A percentile compares a stretch with the other conserved stretches of the same genome.
These are phyloP conservation scores for Cryptosporidium viatorum DNA, from an alignment of 169 alveolate species.

Conservation along the genomic window DNA sequence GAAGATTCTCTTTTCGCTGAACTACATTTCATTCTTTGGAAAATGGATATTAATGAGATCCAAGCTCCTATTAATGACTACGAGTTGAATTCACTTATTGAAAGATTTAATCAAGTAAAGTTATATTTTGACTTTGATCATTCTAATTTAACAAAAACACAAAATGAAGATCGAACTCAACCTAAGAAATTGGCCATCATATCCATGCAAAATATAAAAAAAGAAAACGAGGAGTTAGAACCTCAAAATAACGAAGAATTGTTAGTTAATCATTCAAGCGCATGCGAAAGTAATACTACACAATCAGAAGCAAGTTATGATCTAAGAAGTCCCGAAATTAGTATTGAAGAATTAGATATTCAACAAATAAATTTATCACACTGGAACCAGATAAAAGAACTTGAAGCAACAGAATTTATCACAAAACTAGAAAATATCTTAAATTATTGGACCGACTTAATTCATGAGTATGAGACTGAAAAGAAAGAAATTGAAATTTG, in stretches of 20 bases:
- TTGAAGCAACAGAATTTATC: conserved; percentile 21
- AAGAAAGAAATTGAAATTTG: conserved; percentile 21
- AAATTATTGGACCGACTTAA: conserved; percentile 21
- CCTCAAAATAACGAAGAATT: neutral
- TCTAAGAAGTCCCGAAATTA: conserved; percentile 10
- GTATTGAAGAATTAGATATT: conserved; percentile 9
- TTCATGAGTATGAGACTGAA: neutral
- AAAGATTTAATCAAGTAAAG: neutral
- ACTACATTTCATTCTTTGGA: conserved; percentile 43
- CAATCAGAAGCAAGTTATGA: neutral
- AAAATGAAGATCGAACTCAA: neutral
- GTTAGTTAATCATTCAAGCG: neutral
- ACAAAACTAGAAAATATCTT: conserved; percentile 33
- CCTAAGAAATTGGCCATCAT: neutral
- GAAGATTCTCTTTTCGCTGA: conserved; percentile 55
- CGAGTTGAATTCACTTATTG: conserved; percentile 8
- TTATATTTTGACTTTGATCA: neutral
- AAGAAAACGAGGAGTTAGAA: neutral
- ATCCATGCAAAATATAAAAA: neutral
- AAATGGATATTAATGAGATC: conserved; percentile 42
- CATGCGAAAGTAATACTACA: neutral
- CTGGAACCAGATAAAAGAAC: conserved; percentile 40
- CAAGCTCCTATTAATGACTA: conserved; percentile 44
- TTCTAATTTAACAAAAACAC: neutral
- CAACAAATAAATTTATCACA: conserved; percentile 43